Base-by-base conservation (phyloP, 116 monocot genomes). In the Iris pallida region DNA sequence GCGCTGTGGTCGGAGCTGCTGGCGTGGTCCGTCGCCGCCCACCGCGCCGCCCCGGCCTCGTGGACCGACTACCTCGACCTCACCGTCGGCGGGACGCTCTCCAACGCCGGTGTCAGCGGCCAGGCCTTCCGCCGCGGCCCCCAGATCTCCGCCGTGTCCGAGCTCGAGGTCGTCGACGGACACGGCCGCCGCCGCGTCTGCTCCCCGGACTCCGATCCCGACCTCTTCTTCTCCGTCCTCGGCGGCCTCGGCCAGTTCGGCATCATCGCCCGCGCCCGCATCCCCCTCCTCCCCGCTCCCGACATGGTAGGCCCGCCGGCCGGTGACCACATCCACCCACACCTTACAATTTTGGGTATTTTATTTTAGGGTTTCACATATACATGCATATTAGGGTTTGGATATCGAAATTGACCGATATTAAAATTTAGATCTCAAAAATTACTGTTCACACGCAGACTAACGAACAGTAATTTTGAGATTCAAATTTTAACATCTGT, bases 171-270 rank as follows among this genome's bases (percentile, higher is more conserved):
- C 40, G 82, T 96, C 20, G 85, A 80, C 6, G 89, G 82, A 56
- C 79, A 80, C 58, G 88, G 85, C 42, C 76, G 79, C 43, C 71
- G 73, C 13, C 74, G 44, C 40, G 71, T 79, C 41, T 95, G 95
- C 75, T 82, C 86, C 10, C 67, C 66, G 14, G 55, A 46, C 0
- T 15, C 5, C 14, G 46, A 56, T 53, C n/a, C 82, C 20, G 91
- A 95, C 18, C 86, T 95, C 57, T 95, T 95, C 75, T 80, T 74
- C 70, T 84, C 86, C 10, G 82, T 67, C 6, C 79, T 95, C 20
- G 95, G 95, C 46, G 95, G 95, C 7, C 84, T 95, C 59, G 95
- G 95, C 12, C 95, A 95, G 76, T 95, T 95, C 65, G 95, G 91
- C 0, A 67, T 95, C 52, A 89, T 95, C 63, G 91, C 91, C 8